Evolutionary conservation across 345 rosid genomes (phyloP), one percentile per base, ranked within the genome.

Genomic region (Heritiera littoralis): DNA sequence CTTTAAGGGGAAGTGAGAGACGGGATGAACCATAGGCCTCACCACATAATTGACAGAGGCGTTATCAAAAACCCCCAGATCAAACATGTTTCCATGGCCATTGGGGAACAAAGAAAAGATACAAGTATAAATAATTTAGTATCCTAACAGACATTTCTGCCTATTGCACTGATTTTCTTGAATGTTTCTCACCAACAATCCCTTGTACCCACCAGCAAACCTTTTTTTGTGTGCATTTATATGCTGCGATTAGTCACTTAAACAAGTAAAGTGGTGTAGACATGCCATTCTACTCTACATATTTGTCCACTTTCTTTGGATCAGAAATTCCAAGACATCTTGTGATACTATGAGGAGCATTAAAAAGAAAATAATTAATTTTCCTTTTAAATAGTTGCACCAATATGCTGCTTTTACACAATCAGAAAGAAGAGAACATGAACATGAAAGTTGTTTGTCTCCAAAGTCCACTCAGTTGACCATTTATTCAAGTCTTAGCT

Each of bases 161-260:
- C 45, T 55, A 55, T 15, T n/a, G 61, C 66, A 56, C 51, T 6
- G 13, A 40, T 56, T 40, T 63, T 64, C 28, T 8, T 23, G 9
- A 64, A 64, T 46, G 8, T 60, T 60, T 64, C 71, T 63, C 58
- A 76, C 66, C 56, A 76, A 32, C 59, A 63, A 49, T 46, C 71
- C 55, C 54, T 17, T 17, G 28, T 32, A 43, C 40, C 14, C 30
- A 48, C 60, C 41, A 76, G 68, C 45, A 76, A 45, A 32, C 8
- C 54, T 12, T 43, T 43, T 46, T 58, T 58, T n/a, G 9, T 12
- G 41, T 38, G 64, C n/a, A 60, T 68, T 51, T 40, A 59, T 32
- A 75, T 9, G 35, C 70, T 46, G 55, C 41, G 46, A 72, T 65
- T 9, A 51, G 30, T 30, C 45, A n/a, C 10, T 40, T 35, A 40